Evolutionary conservation across 2,329 filamentous ascomycete species (phyloP), one percentile per base, ranked within the genome.

Genomic region (Metarhizium guizhouense): DNA sequence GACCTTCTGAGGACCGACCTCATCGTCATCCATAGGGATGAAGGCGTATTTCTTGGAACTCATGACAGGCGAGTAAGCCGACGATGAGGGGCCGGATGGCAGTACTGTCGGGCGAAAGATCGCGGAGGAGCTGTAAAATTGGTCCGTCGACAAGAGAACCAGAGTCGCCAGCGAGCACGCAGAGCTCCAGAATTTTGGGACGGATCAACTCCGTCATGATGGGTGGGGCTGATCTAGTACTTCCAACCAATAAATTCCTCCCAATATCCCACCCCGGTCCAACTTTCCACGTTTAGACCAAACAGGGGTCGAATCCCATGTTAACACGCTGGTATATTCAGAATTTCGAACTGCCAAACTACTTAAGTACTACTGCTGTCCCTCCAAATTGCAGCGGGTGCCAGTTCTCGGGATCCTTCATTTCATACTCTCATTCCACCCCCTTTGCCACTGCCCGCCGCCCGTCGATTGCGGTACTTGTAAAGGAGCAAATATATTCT

Each of bases 21-120:
- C 82, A 38, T 80, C 80, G 11, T 83, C 82, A 57, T 83, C 83
- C 84, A 87, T 87, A 7, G 84, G 79, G 59, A 87, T 70, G 61
- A 87, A 81, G 7, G 84, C 82, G 67, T 87, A 87, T 63, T 80
- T 82, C 68, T 86, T 86, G 50, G 74, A 73, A 58, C 74, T 76
- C 76, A 80, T 79, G 52, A 18, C 59, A 56, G 38, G 13, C 20
- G 42, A 20, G 20, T 40, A 30, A 10, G 6, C 30, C 30, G 11
- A 10, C 10, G 16, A 10, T 13, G n/a, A 6, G 40, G 16, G 32
- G 3, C 14, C 32, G n/a, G 25, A 8, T n/a, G 11, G 6, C 29
- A 4, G 14, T 16, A 6, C 4, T 38, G 38, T 38, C 34, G 14
- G 34, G 6, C 50, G 11, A 38, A 14, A 38, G 25, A 14, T 18